Percentiles rank a stretch among this genome's conserved stretches.
Conservation (phyloP, 345 rosid species). For the Lepidium africanum region DNA sequence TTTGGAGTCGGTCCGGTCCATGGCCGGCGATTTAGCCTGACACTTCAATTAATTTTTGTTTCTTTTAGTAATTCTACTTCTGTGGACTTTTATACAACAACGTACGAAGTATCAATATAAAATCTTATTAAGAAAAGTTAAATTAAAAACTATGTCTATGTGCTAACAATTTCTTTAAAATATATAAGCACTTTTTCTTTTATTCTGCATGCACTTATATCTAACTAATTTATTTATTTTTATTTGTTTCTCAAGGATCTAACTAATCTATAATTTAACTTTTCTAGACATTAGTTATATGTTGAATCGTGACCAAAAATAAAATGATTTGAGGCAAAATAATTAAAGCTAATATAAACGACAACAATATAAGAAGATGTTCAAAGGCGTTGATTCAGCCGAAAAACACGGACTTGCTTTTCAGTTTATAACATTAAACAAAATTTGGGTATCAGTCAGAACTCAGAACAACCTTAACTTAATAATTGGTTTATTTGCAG, state of each 20-base stretch:
- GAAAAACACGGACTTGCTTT: constrained; percentile 21
- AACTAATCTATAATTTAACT: too few species aligned
- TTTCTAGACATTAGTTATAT: constrained; percentile 17
- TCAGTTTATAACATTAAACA: neutral
- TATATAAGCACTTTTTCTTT: too few species aligned
- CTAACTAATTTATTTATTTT: too few species aligned
- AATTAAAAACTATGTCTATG: neutral
- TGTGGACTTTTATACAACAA: constrained; percentile 11
- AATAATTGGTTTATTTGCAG: neutral
- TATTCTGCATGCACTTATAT: too few species aligned
- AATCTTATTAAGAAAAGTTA: neutral
- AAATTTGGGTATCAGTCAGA: neutral
- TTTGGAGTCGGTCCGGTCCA: constrained; percentile 15
- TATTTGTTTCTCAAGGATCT: too few species aligned
- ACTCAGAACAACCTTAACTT: neutral
- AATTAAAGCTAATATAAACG: neutral
- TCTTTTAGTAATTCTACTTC: too few species aligned
- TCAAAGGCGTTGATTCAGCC: constrained; percentile 21
- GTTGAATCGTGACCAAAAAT: neutral
- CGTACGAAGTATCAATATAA: neutral
- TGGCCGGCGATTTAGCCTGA: constrained; percentile 24
- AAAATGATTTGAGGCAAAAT: too few species aligned
- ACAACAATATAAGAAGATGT: neutral
- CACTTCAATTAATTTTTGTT: neutral
- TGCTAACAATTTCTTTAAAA: too few species aligned